Conservation (phyloP, 2,329 filamentous ascomycete species). For the Sphaceloma murrayae region DNA sequence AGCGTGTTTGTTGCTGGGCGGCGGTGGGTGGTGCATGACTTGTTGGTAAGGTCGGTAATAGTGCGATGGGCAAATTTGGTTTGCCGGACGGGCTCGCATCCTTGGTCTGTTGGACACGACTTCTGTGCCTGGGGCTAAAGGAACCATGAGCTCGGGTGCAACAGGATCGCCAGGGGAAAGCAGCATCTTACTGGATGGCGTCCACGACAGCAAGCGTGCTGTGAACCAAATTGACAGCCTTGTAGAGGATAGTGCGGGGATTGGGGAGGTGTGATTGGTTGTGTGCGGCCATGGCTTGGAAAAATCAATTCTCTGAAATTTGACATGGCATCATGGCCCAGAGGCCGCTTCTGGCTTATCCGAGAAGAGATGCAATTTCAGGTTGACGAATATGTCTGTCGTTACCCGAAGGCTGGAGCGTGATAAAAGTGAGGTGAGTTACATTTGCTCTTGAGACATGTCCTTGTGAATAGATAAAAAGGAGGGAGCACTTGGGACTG, state of each 20-base stretch:
- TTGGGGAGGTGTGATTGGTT: constrained; percentile 8
- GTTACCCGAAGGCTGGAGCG: constrained; percentile 8
- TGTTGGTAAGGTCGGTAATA: constrained; percentile 13
- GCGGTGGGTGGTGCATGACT: constrained; percentile 14
- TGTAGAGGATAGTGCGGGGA: constrained; percentile 8
- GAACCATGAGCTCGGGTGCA: constrained; percentile 16
- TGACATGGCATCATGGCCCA: constrained; percentile 14
- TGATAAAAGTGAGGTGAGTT: constrained; percentile 7
- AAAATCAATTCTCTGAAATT: constrained; percentile 14
- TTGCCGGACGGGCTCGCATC: neutral
- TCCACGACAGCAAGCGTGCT: neutral
- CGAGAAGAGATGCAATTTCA: constrained; percentile 4
- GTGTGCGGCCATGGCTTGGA: constrained; percentile 12
- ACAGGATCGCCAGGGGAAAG: constrained; percentile 9
- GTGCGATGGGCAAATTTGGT: constrained; percentile 8
- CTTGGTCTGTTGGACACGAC: neutral
- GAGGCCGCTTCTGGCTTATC: constrained; percentile 4
- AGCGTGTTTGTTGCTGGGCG: constrained; percentile 16
- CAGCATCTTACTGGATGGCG: constrained; percentile 9
- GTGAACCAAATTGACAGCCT: constrained; percentile 6
- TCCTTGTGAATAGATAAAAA: constrained; percentile 3
- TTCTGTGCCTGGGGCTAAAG: constrained; percentile 13
- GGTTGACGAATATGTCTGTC: no score
- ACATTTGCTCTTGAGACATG: constrained; percentile 12
- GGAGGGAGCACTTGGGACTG: neutral